These are phyloP conservation scores for Tylopilus sp. DNA, from an alignment of 768 basidiomycete species.

Conservation along the genomic window DNA sequence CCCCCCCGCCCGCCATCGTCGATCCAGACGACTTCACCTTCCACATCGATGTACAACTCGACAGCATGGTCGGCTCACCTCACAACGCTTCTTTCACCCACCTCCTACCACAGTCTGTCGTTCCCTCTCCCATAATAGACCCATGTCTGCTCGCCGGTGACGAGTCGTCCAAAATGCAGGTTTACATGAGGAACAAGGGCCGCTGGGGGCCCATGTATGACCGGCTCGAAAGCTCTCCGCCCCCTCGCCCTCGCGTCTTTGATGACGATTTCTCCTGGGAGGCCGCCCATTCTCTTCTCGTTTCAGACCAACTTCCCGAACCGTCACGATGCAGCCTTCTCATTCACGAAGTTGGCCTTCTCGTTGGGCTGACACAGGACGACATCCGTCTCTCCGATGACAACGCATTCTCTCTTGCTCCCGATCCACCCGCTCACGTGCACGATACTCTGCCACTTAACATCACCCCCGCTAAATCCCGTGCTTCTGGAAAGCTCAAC, in stretches of 20 bases:
- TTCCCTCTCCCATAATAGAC: background rate
- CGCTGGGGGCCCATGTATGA: conserved; percentile 6
- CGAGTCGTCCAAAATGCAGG: conserved; percentile 13
- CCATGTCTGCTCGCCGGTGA: conserved; percentile 7
- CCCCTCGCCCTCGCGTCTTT: background rate
- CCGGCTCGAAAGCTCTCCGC: conserved; percentile 10
- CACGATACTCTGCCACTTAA: conserved; percentile 17
- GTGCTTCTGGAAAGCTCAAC: too few species aligned
- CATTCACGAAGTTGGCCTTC: conserved; percentile 31
- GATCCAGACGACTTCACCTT: conserved; percentile 12
- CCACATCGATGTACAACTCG: conserved; percentile 1
- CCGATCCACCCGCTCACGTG: background rate
- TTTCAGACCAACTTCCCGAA: too few species aligned
- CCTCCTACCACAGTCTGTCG: background rate
- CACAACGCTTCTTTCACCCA: background rate
- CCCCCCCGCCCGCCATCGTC: conserved; percentile 9
- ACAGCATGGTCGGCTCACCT: too few species aligned
- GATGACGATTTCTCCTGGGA: conserved; percentile 18
- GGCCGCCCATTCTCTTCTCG: conserved; percentile 1
- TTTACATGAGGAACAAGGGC: conserved; percentile 16
- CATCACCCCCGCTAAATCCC: too few species aligned
- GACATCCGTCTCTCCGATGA: conserved; percentile 7
- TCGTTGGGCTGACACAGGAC: conserved; percentile 28
- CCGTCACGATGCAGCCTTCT: conserved; percentile 26
- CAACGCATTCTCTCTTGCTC: conserved; percentile 1